Percentiles rank a stretch among this genome's conserved stretches.
Evolutionary conservation across 2,329 filamentous ascomycete genomes (phyloP).

Genomic region (Alternaria triticina): DNA sequence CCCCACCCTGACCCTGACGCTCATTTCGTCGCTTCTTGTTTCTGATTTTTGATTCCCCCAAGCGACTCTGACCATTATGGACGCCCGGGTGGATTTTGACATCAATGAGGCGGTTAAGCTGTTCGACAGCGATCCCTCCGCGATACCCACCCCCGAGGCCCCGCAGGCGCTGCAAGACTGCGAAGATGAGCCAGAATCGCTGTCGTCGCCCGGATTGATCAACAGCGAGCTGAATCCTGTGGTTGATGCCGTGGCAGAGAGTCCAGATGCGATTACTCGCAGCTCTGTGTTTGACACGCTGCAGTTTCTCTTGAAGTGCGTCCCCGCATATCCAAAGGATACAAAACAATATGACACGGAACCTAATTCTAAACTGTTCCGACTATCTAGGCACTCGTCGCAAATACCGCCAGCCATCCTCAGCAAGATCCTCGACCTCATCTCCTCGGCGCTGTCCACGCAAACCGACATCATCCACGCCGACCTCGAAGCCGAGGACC

Average conservation of each 20-base stretch:
- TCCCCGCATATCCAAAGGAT: constrained; percentile 59
- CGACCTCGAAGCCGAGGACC: constrained; percentile 90
- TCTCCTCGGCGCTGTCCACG: constrained; percentile 82
- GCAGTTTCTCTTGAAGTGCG: constrained; percentile 96
- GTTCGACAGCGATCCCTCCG: constrained; percentile 91
- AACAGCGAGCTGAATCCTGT: constrained; percentile 90
- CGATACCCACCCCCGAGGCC: constrained; percentile 85
- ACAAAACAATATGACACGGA: constrained; percentile 42
- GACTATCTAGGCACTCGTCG: constrained; percentile 76
- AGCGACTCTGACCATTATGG: constrained; percentile 62
- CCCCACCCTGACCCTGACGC: constrained; percentile 14
- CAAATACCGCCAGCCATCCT: constrained; percentile 80
- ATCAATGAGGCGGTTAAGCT: constrained; percentile 96
- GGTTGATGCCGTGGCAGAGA: constrained; percentile 89
- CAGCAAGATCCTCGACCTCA: constrained; percentile 90
- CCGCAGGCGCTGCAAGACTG: constrained; percentile 83
- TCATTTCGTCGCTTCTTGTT: constrained; percentile 25
- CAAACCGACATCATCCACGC: constrained; percentile 85
- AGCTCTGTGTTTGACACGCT: constrained; percentile 86
- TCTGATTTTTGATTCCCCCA: constrained; percentile 11
- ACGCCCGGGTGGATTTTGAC: constrained; percentile 77
- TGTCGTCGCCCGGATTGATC: constrained; percentile 75
- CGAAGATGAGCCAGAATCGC: constrained; percentile 86
- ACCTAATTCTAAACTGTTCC: constrained; percentile 68
- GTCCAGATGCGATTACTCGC: constrained; percentile 83